phyloP scores from a whole-genome alignment of 257 asterid species.

The Lantana camara region DNA sequence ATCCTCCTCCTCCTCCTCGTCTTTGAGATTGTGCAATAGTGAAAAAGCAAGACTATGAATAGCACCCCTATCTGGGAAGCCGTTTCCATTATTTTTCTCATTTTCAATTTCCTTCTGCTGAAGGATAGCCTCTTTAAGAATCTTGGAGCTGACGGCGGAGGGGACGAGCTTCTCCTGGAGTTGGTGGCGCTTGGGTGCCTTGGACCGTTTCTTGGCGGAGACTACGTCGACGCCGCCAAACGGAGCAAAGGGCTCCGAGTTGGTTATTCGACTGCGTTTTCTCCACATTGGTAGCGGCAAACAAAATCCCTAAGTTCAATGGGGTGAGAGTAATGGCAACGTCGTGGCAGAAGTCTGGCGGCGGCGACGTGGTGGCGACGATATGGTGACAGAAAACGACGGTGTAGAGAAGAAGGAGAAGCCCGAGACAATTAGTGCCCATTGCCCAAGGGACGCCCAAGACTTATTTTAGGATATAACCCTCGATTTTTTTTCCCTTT shows the following conservation, averaged over 20 bases:
- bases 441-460: too few relatives aligned
- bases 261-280: constrained; percentile 74
- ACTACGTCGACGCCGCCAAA: constrained; percentile 55
- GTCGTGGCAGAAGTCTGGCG: too few relatives aligned
- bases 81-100: constrained; percentile 55
- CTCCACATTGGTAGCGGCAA: constrained; percentile 61
- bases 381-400: too few relatives aligned
- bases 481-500: too few relatives aligned
- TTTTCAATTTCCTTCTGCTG: constrained; percentile 87
- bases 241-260: constrained; percentile 79
- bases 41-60: constrained; percentile 33
- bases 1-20: constrained; percentile 61
- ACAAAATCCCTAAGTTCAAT: constrained; percentile 22
- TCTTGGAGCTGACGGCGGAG: constrained; percentile 72
- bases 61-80: constrained; percentile 23
- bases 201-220: constrained; percentile 60
- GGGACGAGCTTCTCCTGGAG: constrained; percentile 62
- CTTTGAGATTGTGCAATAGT: constrained; percentile 33
- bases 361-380: too few relatives aligned
- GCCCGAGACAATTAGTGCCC: too few relatives aligned
- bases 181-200: constrained; percentile 74
- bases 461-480: too few relatives aligned
- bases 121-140: constrained; percentile 70
- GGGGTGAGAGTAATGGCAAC: too few relatives aligned
- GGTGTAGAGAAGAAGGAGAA: too few relatives aligned